These are phyloP conservation scores for Panellus pusillus DNA, from an alignment of 768 basidiomycete species.

Conservation along the genomic window DNA sequence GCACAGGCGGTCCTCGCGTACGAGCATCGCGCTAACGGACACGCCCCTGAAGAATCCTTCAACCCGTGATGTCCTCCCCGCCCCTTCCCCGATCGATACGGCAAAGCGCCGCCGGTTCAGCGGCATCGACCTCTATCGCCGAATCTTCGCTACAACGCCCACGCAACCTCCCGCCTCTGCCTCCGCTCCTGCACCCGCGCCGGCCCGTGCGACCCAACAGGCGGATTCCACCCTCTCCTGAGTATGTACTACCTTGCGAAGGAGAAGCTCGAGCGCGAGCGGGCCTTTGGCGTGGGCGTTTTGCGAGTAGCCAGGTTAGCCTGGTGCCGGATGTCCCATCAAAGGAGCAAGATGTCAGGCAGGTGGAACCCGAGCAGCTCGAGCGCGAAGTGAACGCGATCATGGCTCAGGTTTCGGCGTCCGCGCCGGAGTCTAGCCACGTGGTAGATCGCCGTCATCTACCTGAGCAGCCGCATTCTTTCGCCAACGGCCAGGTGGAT, in stretches of 20 bases:
- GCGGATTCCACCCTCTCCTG: constrained; percentile 91
- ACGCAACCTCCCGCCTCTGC: constrained; percentile 29
- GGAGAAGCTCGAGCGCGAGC: constrained; percentile 94
- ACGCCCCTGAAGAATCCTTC: neutral
- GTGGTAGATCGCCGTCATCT: constrained; percentile 46
- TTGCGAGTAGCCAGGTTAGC: constrained; percentile 62
- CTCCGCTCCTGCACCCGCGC: constrained; percentile 24
- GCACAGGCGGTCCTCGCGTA: constrained; percentile 70
- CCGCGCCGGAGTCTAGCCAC: constrained; percentile 26
- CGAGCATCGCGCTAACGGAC: constrained; percentile 60
- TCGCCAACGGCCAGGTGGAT: no score
- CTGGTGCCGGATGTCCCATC: constrained; percentile 29
- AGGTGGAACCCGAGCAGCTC: neutral
- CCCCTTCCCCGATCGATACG: constrained; percentile 5
- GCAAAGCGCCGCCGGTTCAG: constrained; percentile 61
- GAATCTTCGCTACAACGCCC: constrained; percentile 73
- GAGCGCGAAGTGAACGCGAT: neutral
- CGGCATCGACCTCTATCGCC: constrained; percentile 91
- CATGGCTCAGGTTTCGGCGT: neutral
- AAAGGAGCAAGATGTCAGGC: neutral
- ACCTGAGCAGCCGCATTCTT: no score
- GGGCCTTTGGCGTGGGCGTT: constrained; percentile 67
- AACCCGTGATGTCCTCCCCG: neutral
- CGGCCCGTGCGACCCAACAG: constrained; percentile 73
- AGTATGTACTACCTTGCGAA: constrained; percentile 95